Evolutionary conservation across 2,329 filamentous ascomycete genomes (phyloP).

Genomic region (Colletotrichum camelliae): DNA sequence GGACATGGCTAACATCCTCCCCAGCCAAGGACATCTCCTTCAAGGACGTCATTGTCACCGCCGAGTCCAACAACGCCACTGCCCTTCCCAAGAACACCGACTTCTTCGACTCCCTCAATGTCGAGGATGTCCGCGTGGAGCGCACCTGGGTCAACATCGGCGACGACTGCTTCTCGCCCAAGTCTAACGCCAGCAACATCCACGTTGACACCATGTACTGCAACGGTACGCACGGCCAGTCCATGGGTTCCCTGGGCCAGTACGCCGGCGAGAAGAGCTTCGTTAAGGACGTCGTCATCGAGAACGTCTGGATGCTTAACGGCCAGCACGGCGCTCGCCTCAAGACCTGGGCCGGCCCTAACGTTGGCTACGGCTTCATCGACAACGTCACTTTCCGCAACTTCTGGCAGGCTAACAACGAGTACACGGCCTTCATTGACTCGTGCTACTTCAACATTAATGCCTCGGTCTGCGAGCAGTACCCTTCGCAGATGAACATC

Average conservation of each 20-base stretch:
- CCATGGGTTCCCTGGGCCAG: conserved; percentile 65
- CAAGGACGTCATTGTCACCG: conserved; percentile 58
- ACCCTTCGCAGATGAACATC: conserved; percentile 59
- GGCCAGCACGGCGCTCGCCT: conserved; percentile 64
- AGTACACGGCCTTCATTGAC: conserved; percentile 65
- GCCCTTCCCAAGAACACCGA: conserved; percentile 69
- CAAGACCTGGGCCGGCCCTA: conserved; percentile 64
- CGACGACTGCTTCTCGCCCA: conserved; percentile 70
- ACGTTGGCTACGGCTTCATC: conserved; percentile 62
- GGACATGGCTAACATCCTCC: background rate
- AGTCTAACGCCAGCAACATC: conserved; percentile 65
- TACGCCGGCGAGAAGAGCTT: conserved; percentile 51
- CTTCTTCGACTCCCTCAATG: conserved; percentile 26
- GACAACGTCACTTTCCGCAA: conserved; percentile 66
- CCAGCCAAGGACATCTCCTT: conserved; percentile 54
- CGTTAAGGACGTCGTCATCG: conserved; percentile 55
- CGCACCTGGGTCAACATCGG: conserved; percentile 58
- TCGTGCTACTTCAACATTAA: conserved; percentile 57
- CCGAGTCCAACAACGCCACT: conserved; percentile 64
- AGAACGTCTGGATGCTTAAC: conserved; percentile 58
- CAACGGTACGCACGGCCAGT: conserved; percentile 66
- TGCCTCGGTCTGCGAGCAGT: conserved; percentile 63
- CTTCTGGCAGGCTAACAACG: conserved; percentile 62
- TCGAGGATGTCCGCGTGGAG: conserved; percentile 22
- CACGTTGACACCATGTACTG: conserved; percentile 64